A percentile compares a stretch with the other conserved stretches of the same genome.
Conservation (phyloP, 768 basidiomycete species). For the Pisolithus tinctorius region DNA sequence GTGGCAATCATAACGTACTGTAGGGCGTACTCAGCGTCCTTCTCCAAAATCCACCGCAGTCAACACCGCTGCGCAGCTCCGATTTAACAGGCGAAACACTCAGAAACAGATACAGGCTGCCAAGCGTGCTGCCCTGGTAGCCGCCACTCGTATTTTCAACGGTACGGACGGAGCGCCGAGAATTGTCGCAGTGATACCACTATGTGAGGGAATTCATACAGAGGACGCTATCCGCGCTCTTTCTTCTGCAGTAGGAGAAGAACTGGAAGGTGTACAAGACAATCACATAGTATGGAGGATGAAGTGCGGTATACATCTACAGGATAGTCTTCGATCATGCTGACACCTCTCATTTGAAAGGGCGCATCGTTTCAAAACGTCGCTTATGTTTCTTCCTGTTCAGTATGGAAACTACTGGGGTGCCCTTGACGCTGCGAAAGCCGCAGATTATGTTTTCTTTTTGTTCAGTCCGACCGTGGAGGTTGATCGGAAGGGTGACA, state of each 20-base stretch:
- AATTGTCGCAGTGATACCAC: conserved; percentile 82
- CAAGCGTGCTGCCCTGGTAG: conserved; percentile 63
- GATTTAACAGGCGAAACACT: conserved; percentile 74
- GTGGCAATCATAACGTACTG: not conserved
- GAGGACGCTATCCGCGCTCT: conserved; percentile 48
- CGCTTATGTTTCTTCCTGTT: conserved; percentile 79
- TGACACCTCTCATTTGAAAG: conserved; percentile 31
- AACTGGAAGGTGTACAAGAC: conserved; percentile 14
- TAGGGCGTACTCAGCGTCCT: conserved; percentile 53
- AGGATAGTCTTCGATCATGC: not conserved
- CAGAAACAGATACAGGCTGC: conserved; percentile 76
- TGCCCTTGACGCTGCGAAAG: conserved; percentile 78
- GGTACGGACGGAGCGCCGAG: conserved; percentile 76
- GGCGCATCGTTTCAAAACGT: conserved; percentile 86
- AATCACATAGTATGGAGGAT: conserved; percentile 46
- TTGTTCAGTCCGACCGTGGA: conserved; percentile 76
- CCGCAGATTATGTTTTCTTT: conserved; percentile 86
- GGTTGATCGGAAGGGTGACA: conserved; percentile 83
- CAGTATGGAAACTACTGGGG: conserved; percentile 67
- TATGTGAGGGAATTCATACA: conserved; percentile 60
- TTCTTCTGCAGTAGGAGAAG: conserved; percentile 50
- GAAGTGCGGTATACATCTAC: conserved; percentile 38
- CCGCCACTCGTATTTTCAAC: conserved; percentile 70
- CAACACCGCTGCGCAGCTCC: conserved; percentile 57
- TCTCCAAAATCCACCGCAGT: conserved; percentile 46